A percentile compares a stretch with the other conserved stretches of the same genome.
These are phyloP conservation scores for Plasmodium billcollinsi DNA, from an alignment of 169 alveolate genomes.

Conservation along the genomic window DNA sequence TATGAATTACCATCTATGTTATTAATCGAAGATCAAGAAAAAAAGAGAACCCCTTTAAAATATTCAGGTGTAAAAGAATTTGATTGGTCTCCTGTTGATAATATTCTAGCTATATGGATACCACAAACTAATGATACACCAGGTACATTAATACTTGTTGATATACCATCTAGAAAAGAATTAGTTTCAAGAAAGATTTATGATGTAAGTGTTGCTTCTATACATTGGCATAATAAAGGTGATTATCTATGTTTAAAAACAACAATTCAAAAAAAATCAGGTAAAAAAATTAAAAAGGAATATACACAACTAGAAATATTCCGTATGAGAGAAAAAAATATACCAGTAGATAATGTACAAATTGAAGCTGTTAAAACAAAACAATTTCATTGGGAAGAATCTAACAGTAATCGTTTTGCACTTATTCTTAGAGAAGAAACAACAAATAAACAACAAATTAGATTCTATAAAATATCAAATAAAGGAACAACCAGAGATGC, in stretches of 20 bases:
- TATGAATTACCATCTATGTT: constrained; percentile 89
- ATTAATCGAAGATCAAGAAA: constrained; percentile 85
- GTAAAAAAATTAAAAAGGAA: constrained; percentile 90
- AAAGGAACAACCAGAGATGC: constrained; percentile 87
- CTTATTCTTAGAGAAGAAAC: constrained; percentile 91
- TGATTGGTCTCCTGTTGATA: constrained; percentile 94
- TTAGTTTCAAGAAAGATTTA: constrained; percentile 91
- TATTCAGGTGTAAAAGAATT: constrained; percentile 88
- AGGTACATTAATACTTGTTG: constrained; percentile 89
- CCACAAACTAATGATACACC: constrained; percentile 92
- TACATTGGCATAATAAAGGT: constrained; percentile 93
- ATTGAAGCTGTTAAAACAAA: constrained; percentile 91
- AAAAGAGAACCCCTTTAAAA: constrained; percentile 87
- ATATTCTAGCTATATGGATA: constrained; percentile 89
- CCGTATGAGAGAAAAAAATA: constrained; percentile 90
- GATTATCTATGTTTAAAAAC: constrained; percentile 92
- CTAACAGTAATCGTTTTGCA: constrained; percentile 90
- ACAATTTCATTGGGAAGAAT: constrained; percentile 91
- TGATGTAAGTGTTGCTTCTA: constrained; percentile 89
- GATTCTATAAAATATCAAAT: constrained; percentile 90
- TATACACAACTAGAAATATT: constrained; percentile 91
- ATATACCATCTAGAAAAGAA: constrained; percentile 90
- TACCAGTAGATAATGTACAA: constrained; percentile 93
- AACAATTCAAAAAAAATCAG: constrained; percentile 88
- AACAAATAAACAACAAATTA: constrained; percentile 87